phyloP scores from a whole-genome alignment of 2,329 filamentous ascomycete species.

The Talaromyces sp. region DNA sequence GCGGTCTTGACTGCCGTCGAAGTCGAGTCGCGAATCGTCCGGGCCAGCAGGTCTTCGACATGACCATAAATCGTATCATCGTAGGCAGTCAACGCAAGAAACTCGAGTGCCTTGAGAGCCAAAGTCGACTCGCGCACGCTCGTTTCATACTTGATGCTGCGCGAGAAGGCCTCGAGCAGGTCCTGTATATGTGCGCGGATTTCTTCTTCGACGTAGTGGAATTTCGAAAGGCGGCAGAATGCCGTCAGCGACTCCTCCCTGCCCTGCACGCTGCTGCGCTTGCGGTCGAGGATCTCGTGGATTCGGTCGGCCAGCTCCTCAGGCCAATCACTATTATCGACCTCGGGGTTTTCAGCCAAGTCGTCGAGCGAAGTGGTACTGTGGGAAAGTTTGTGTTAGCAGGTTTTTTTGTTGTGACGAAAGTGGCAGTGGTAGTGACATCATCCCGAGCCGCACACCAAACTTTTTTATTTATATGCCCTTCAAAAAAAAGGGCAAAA shows the following conservation, averaged over 20 bases:
- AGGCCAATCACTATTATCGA: constrained; percentile 56
- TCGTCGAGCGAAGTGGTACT: constrained; percentile 66
- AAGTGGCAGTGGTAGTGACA: constrained; percentile 21
- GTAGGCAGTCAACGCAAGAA: constrained; percentile 65
- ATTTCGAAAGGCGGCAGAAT: constrained; percentile 63
- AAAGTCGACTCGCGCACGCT: constrained; percentile 65
- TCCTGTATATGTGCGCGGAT: constrained; percentile 58
- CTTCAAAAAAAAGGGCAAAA: constrained; percentile 22
- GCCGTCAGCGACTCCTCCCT: constrained; percentile 61
- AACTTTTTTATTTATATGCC: background rate
- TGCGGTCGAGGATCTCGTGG: constrained; percentile 68
- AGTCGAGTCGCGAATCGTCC: constrained; percentile 62
- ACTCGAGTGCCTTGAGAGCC: constrained; percentile 66
- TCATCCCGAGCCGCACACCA: constrained; percentile 24
- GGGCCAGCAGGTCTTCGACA: constrained; percentile 55
- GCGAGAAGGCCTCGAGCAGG: constrained; percentile 61
- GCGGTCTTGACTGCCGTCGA: constrained; percentile 61
- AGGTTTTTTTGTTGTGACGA: constrained; percentile 5
- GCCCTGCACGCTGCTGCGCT: constrained; percentile 68
- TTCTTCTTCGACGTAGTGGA: constrained; percentile 62
- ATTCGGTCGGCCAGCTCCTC: constrained; percentile 62
- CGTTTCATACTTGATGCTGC: constrained; percentile 64
- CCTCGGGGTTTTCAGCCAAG: constrained; percentile 52
- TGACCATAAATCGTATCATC: constrained; percentile 63
- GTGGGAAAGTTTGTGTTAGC: constrained; percentile 10